Conservation (phyloP, 306 rosid species). For the Vigna radiata region DNA sequence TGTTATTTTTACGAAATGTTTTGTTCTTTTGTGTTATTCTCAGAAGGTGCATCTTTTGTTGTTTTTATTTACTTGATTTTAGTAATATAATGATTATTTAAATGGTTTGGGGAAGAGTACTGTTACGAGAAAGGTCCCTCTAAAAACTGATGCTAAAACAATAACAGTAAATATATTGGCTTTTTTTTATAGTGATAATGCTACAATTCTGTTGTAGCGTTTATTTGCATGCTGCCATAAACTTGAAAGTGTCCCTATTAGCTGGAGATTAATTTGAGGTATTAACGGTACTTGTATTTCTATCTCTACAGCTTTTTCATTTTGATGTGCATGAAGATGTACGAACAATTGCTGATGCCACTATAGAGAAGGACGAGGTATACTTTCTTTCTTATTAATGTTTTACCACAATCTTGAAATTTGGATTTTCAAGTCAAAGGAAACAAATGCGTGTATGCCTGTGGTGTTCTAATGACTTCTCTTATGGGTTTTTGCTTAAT, state of each 20-base stretch:
- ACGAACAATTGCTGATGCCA: slow-evolving; percentile 94
- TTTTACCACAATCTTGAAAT: slow-evolving; percentile 6
- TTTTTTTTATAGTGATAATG: slow-evolving; percentile 3
- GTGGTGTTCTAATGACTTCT: slow-evolving; percentile 18
- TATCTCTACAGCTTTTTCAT: slow-evolving; percentile 76
- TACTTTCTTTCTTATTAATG: slow-evolving; percentile 32
- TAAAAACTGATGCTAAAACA: not conserved
- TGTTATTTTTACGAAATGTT: not conserved
- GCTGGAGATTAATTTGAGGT: slow-evolving; percentile 1
- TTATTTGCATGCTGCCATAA: no score
- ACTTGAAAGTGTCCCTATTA: slow-evolving; percentile 5
- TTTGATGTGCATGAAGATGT: slow-evolving; percentile 98
- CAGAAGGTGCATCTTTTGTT: slow-evolving; percentile 1
- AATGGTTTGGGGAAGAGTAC: not conserved
- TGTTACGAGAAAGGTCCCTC: not conserved
- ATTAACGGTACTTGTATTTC: slow-evolving; percentile 25
- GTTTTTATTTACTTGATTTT: not conserved
- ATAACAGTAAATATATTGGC: no score
- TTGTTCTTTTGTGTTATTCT: slow-evolving; percentile 3
- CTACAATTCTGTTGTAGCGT: not conserved
- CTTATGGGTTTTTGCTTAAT: slow-evolving; percentile 13
- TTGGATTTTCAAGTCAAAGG: slow-evolving; percentile 16
- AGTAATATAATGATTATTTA: not conserved
- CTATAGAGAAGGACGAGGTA: slow-evolving; percentile 96
- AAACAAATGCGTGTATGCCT: slow-evolving; percentile 8